These are phyloP conservation scores for Canariomyces notabilis DNA, from an alignment of 2,329 filamentous ascomycete genomes.

Conservation along the genomic window DNA sequence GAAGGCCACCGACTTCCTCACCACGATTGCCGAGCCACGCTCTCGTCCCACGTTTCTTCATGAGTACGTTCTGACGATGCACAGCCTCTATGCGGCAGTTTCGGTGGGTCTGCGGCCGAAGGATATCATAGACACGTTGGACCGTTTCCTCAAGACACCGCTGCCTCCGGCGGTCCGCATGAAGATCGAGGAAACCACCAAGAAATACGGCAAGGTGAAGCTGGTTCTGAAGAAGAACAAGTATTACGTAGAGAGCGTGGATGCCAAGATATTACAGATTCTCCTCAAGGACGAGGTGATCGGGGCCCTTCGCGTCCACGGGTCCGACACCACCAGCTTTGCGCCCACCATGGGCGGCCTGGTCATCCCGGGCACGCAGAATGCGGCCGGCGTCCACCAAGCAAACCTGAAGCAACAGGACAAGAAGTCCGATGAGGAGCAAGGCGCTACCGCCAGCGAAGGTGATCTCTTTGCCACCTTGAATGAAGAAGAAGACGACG, in stretches of 20 bases:
- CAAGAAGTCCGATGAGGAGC: slow-evolving; percentile 41
- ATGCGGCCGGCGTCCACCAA: slow-evolving; percentile 83
- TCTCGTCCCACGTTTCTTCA: slow-evolving; percentile 88
- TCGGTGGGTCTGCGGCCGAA: slow-evolving; percentile 86
- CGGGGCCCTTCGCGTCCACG: slow-evolving; percentile 70
- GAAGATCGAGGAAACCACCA: slow-evolving; percentile 75
- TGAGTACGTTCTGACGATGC: slow-evolving; percentile 86
- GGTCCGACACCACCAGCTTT: slow-evolving; percentile 63
- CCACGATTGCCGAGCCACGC: slow-evolving; percentile 89
- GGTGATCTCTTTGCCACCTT: slow-evolving; percentile 66
- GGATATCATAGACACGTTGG: slow-evolving; percentile 85
- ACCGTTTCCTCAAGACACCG: slow-evolving; percentile 83
- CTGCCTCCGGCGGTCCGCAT: slow-evolving; percentile 73
- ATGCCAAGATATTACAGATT: slow-evolving; percentile 78
- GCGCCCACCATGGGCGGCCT: slow-evolving; percentile 83
- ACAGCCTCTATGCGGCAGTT: slow-evolving; percentile 92
- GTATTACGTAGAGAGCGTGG: slow-evolving; percentile 89
- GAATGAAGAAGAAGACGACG: slow-evolving; percentile 73
- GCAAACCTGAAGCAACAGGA: slow-evolving; percentile 39
- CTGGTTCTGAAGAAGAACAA: slow-evolving; percentile 91
- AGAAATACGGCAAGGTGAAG: slow-evolving; percentile 92
- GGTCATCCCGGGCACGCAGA: slow-evolving; percentile 90
- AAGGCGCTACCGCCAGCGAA: slow-evolving; percentile 50
- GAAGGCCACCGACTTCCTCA: slow-evolving; percentile 88
- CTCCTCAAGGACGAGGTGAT: slow-evolving; percentile 83